A percentile compares a stretch with the other conserved stretches of the same genome.
Evolutionary conservation across 768 basidiomycete species (phyloP).

Genomic region (Amanita pallidorosea): DNA sequence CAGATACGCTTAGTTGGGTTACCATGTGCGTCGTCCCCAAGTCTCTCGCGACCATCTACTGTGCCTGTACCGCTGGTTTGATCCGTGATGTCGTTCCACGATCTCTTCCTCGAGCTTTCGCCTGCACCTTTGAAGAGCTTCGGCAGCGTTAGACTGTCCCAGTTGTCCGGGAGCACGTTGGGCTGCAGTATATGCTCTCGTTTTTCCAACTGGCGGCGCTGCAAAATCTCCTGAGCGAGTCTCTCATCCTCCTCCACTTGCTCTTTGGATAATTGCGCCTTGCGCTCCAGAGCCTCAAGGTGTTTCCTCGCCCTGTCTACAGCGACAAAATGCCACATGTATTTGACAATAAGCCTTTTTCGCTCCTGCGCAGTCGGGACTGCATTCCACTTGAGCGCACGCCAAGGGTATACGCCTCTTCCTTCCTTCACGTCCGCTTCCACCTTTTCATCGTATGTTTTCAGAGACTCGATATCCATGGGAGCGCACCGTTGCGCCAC

Average conservation of each 20-base stretch:
- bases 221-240: background rate
- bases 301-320: constrained; percentile 1
- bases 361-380: background rate
- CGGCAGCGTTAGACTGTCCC: constrained; percentile 1
- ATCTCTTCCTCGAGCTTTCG: background rate
- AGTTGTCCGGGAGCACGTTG: background rate
- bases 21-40: background rate
- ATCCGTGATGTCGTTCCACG: background rate
- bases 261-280: background rate
- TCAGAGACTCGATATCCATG: constrained; percentile 25
- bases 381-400: constrained; percentile 5
- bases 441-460: constrained; percentile 15
- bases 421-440: constrained; percentile 5
- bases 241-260: constrained; percentile 2
- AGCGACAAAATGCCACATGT: constrained; percentile 5
- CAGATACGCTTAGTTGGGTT: background rate
- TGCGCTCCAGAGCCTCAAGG: background rate
- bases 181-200: background rate
- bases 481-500: constrained; percentile 16
- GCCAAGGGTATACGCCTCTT: constrained; percentile 3
- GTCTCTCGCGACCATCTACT: background rate
- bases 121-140: background rate
- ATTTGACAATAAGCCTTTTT: background rate
- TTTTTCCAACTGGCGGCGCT: background rate
- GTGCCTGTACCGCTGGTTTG: background rate